Evolutionary conservation across 2,329 filamentous ascomycete genomes (phyloP).

Genomic region (Seiridium cupressi): DNA sequence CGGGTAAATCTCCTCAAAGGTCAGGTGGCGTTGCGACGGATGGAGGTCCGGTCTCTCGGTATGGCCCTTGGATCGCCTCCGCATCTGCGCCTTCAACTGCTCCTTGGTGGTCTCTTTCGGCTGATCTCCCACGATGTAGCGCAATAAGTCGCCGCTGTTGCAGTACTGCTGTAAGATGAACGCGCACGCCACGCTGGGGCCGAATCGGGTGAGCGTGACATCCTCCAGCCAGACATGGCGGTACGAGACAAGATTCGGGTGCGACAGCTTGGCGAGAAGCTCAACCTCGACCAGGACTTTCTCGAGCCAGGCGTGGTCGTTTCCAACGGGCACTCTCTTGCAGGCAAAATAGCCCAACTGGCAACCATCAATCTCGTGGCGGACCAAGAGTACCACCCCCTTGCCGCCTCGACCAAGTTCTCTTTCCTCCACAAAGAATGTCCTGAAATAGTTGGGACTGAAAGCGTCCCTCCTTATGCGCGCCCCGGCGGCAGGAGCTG

Average conservation of each 20-base stretch:
- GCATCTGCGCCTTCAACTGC: slow-evolving; percentile 82
- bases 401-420: slow-evolving; percentile 89
- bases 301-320: slow-evolving; percentile 93
- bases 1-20: slow-evolving; percentile 92
- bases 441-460: slow-evolving; percentile 87
- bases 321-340: slow-evolving; percentile 92
- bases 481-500: slow-evolving; percentile 53
- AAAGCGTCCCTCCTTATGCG: slow-evolving; percentile 86
- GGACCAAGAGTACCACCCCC: slow-evolving; percentile 90
- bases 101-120: slow-evolving; percentile 70
- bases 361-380: slow-evolving; percentile 88
- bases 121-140: slow-evolving; percentile 73
- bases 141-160: slow-evolving; percentile 86
- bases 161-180: slow-evolving; percentile 99
- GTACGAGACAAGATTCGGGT: slow-evolving; percentile 94
- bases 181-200: slow-evolving; percentile 87
- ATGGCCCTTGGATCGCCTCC: slow-evolving; percentile 77
- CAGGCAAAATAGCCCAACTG: slow-evolving; percentile 89
- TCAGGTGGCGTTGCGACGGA: slow-evolving; percentile 41
- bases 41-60: slow-evolving; percentile 59
- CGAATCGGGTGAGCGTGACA: slow-evolving; percentile 78
- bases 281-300: slow-evolving; percentile 93
- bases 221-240: slow-evolving; percentile 97
- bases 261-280: slow-evolving; percentile 84
- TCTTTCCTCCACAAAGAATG: slow-evolving; percentile 86